These are phyloP conservation scores for Cladorrhinum sp. DNA, from an alignment of 2,329 filamentous ascomycete species.

Conservation along the genomic window DNA sequence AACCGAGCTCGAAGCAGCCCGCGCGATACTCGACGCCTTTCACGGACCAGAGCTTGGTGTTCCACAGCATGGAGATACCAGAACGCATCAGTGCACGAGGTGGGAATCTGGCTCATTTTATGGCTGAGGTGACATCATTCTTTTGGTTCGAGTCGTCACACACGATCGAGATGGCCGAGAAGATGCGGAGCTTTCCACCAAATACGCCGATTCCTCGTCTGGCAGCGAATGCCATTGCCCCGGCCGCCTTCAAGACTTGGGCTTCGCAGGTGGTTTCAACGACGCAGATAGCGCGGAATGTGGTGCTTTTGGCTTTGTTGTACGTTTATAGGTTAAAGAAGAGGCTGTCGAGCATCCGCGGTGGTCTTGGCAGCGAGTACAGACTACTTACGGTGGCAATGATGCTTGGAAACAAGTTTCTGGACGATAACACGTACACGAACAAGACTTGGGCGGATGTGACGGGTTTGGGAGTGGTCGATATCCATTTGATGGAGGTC, in stretches of 20 bases:
- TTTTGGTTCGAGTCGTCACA: slow-evolving; percentile 95
- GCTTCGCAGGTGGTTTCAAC: slow-evolving; percentile 86
- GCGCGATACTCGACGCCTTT: slow-evolving; percentile 39
- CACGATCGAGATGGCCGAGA: slow-evolving; percentile 73
- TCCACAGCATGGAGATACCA: slow-evolving; percentile 68
- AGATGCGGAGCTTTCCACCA: slow-evolving; percentile 45
- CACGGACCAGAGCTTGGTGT: slow-evolving; percentile 46
- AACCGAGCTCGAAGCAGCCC: slow-evolving; percentile 33
- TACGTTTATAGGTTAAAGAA: slow-evolving; percentile 94
- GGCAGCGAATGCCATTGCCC: slow-evolving; percentile 68
- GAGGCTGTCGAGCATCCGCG: slow-evolving; percentile 83
- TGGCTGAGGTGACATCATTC: slow-evolving; percentile 87
- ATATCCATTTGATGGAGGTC: slow-evolving; percentile 99
- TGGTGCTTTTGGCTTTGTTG: slow-evolving; percentile 82
- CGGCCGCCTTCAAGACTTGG: slow-evolving; percentile 85
- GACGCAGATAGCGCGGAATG: slow-evolving; percentile 94
- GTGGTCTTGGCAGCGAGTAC: slow-evolving; percentile 91
- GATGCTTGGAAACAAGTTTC: slow-evolving; percentile 98
- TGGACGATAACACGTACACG: slow-evolving; percentile 98
- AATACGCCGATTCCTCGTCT: slow-evolving; percentile 50
- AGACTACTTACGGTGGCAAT: slow-evolving; percentile 87
- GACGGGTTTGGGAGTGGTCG: slow-evolving; percentile 85
- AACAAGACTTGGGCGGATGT: slow-evolving; percentile 99
- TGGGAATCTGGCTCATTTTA: slow-evolving; percentile 77
- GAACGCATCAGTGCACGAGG: slow-evolving; percentile 71